Base-by-base conservation (phyloP, 495 filamentous ascomycete species). In the Coniosporium apollinis region DNA sequence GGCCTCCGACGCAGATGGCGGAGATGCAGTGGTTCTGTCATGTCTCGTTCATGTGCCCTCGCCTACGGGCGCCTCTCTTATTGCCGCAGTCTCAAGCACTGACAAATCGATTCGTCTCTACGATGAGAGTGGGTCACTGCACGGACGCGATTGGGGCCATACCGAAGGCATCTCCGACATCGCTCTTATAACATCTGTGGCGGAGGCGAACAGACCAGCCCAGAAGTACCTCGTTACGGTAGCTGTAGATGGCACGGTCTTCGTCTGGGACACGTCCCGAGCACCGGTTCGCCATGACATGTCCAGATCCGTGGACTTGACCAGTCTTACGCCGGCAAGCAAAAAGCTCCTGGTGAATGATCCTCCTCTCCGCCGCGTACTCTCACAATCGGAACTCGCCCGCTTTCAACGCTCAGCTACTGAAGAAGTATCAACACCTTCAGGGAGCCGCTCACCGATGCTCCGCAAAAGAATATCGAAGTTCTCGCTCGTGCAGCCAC, bases 21-120 rank as follows among this genome's bases (percentile, higher is more conserved):
- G 63, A 22, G 91, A 97, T 46, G 68, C 82, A 25, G 87, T 87
- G 3, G 70, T 92, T 13, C 63, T 94, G 53, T 74, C 79, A 42
- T 76, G 77, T 4, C 65, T 97, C 16, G 71, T 73, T 10, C 52
- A 59, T 41, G 29, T 46, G 22, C 42, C 46, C 32, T 25, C 54
- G 38, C 22, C 52, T 34, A 41, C 41, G 41, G 46, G 56, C 50
- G 43, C 61, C 7, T 58, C 63, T 33, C 61, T 87, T 30, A 65
- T 97, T 37, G 58, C 85, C 18, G 89, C 81, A 14, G 65, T 91
- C 17, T 94, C 91, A 5, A 82, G 80, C 43, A 91, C 80, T 3
- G 89, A 97, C 52, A 96, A 94, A 49, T 94, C 89, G 5, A 75
- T 97, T 38, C 66, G 89, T 15, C 58, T 96, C 3, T 96, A 97